Evolutionary conservation across 768 basidiomycete genomes (phyloP), one percentile per base, ranked within the genome.

Genomic region (Kwoniella shandongensis): DNA sequence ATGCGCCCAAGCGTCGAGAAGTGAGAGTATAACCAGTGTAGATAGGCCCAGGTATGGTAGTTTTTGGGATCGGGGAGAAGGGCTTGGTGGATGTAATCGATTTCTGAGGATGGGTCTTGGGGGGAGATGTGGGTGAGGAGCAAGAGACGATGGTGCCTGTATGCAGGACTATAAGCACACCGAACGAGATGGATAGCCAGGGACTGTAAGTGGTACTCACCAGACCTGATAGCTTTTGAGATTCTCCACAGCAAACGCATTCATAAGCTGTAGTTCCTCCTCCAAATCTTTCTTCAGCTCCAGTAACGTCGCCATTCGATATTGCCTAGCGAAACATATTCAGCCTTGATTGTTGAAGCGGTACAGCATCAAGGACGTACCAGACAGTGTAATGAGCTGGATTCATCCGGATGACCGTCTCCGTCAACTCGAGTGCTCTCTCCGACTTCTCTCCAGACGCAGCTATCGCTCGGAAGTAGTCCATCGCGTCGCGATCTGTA

Each of bases 171-270:
- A n/a, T n/a, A n/a, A n/a, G n/a, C n/a, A n/a, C n/a, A n/a, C n/a
- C n/a, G 0, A 4, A 15, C 18, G 22, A 44, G 36, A 44, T 51
- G 26, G 15, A 42, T 32, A 12, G 29, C 32, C n/a, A 35, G 30
- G 7, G 44, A 4, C 29, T 20, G 46, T 1, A 41, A 79, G 29
- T 35, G 81, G 81, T 60, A 91, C 82, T 78, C 88, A 93, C 96
- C 96, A 98, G 23, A 98, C 93, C 79, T 99, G 96, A 77, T 98
- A 98, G 10, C 87, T 91, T 79, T 98, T 99, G 70, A 97, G 82
- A 76, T 86, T 86, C 63, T 81, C 81, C 62, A 86, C 81, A 20
- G 91, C 88, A 51, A 97, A 82, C 63, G 86, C 86, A 78, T 96
- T 89, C 85, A 96, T 92, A 30, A 94, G 80, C 49, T 77, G 78